Conservation (phyloP, 805 yeast genomes). For the Candida khao-thaluensis region DNA sequence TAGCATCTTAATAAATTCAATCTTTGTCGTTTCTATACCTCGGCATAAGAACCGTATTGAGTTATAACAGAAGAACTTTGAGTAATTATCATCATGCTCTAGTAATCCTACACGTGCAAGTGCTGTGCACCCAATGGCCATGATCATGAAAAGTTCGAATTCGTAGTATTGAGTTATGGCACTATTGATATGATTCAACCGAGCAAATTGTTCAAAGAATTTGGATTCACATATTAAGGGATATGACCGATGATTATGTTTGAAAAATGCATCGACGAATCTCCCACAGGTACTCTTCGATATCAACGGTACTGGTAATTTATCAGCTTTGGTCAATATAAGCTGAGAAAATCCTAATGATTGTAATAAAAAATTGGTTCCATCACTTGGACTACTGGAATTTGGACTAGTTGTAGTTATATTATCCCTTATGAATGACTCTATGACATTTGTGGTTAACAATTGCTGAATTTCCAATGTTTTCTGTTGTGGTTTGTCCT, state of each 20-base stretch:
- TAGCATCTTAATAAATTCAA: constrained; percentile 40
- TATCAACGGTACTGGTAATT: constrained; percentile 10
- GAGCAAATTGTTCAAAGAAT: constrained; percentile 30
- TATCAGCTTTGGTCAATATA: constrained; percentile 14
- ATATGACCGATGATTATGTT: constrained; percentile 43
- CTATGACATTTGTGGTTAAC: too few relatives aligned
- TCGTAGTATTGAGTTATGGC: constrained; percentile 35
- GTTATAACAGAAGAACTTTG: constrained; percentile 16
- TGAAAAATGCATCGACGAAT: constrained; percentile 45
- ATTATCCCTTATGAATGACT: too few relatives aligned
- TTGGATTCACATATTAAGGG: constrained; percentile 43
- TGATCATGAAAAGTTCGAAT: constrained; percentile 51
- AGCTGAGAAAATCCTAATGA: constrained; percentile 18
- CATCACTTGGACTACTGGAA: constrained; percentile 15
- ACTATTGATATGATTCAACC: constrained; percentile 22
- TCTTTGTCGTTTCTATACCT: constrained; percentile 41
- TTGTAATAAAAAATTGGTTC: constrained; percentile 15
- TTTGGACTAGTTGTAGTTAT: constrained; percentile 18
- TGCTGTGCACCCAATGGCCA: constrained; percentile 56
- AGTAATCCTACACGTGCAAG: constrained; percentile 26
- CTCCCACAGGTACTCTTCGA: constrained; percentile 31
- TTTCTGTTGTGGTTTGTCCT: too few relatives aligned
- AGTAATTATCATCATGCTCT: constrained; percentile 22
- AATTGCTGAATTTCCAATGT: too few relatives aligned
- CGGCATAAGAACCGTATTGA: constrained; percentile 39